These are phyloP conservation scores for Colletotrichum tanaceti DNA, from an alignment of 2,329 filamentous ascomycete species.

Conservation along the genomic window DNA sequence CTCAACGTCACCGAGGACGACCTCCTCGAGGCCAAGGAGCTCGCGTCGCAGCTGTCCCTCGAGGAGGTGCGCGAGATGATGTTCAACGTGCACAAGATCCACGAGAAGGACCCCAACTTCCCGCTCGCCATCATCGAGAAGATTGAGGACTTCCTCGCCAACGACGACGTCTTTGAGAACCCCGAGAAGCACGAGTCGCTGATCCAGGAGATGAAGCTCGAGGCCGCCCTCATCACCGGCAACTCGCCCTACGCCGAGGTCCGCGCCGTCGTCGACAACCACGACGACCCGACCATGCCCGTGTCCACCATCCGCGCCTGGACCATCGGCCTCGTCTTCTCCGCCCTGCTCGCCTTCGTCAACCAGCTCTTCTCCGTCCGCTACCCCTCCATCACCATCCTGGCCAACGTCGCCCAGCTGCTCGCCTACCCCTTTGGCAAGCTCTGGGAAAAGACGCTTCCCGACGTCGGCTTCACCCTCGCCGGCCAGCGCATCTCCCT, in stretches of 20 bases:
- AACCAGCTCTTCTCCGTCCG: slow-evolving; percentile 55
- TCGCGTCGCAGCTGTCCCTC: slow-evolving; percentile 56
- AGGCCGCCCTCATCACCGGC: slow-evolving; percentile 49
- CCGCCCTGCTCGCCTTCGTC: slow-evolving; percentile 47
- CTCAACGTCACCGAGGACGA: slow-evolving; percentile 60
- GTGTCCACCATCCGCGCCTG: slow-evolving; percentile 53
- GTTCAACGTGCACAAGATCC: slow-evolving; percentile 53
- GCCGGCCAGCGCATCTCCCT: slow-evolving; percentile 52
- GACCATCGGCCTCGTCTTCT: slow-evolving; percentile 51
- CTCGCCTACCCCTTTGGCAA: slow-evolving; percentile 53
- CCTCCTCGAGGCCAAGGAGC: slow-evolving; percentile 58
- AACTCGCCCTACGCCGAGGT: slow-evolving; percentile 52
- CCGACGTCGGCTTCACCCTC: slow-evolving; percentile 48
- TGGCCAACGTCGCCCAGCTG: slow-evolving; percentile 52
- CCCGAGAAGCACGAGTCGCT: slow-evolving; percentile 51
- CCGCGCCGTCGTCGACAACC: slow-evolving; percentile 55
- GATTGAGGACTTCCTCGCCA: slow-evolving; percentile 53
- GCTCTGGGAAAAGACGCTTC: slow-evolving; percentile 50
- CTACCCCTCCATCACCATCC: slow-evolving; percentile 51
- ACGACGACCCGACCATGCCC: slow-evolving; percentile 51
- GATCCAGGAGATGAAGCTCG: slow-evolving; percentile 51
- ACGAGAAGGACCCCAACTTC: slow-evolving; percentile 60
- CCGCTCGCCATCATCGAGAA: slow-evolving; percentile 53
- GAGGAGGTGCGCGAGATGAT: slow-evolving; percentile 55
- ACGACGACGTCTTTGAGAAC: slow-evolving; percentile 48